Evolutionary conservation across 2,329 filamentous ascomycete genomes (phyloP), one percentile per base, ranked within the genome.

Genomic region (Fusarium hainanense): DNA sequence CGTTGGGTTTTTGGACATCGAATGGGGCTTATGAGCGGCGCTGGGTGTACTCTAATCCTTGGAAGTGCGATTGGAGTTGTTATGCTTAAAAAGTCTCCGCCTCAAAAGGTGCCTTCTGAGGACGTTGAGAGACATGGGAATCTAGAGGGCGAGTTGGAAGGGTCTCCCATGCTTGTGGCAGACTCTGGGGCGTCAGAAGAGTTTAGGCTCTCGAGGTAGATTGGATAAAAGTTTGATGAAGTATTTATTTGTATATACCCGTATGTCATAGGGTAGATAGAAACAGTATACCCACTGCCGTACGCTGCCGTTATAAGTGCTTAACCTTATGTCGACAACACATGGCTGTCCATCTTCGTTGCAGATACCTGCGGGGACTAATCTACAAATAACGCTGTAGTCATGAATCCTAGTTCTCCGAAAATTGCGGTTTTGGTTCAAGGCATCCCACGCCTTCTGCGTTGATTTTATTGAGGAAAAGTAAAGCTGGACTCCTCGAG

Each of bases 11-110:
- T 88, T 73, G 85, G 84, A 3, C 81, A 85, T 50, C 75, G 75
- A 21, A 87, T 88, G 84, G 80, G 82, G 16, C 73, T 82, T 61
- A 76, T 82, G 71, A 88, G 85, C 59, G 76, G 86, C 9, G 75
- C 80, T 4, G 86, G 86, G 6, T 87, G 85, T 57, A 82, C 80
- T 7, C 74, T 88, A 43, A 87, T 88, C 43, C 76, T 88, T 10
- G 84, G 85, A 3, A 85, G 85, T 54, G 86, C 86, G 4, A 74
- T 88, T 11, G 85, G 84, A 71, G 85, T 84, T 1, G 81, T 84
- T 6, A 68, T 87, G 37, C 76, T 81, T 57, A 86, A 83, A 73
- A 80, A 79, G 63, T 64, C 76, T 28, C 68, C 75, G 58, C 79
- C 70, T 23, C 66, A 74, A 13, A 74, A 73, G 52, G 54, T 58